phyloP scores from a whole-genome alignment of 306 rosid species.

The Myrica gale region DNA sequence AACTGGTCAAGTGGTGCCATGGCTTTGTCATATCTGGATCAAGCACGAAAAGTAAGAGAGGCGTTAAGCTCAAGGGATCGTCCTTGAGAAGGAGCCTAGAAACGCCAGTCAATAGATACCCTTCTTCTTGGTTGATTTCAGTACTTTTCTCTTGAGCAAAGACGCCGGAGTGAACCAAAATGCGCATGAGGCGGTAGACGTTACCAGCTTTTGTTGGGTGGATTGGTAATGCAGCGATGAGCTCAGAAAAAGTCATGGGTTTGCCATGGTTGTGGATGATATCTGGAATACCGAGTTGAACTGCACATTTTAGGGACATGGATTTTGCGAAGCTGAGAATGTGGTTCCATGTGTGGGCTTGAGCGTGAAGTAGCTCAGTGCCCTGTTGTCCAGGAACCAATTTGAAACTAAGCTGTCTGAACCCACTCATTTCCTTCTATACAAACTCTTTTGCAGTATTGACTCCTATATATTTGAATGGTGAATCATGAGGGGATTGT shows the following conservation, averaged over 20 bases:
- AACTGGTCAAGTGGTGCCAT: conserved; percentile 6
- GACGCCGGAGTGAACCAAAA: conserved; percentile 31
- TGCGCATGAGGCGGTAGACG: conserved; percentile 34
- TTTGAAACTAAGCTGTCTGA: background rate
- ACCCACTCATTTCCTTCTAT: background rate
- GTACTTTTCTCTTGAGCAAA: background rate
- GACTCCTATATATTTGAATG: too few species aligned
- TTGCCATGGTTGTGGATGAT: conserved; percentile 34
- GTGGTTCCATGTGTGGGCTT: conserved; percentile 26
- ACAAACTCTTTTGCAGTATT: too few species aligned
- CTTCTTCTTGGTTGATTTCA: conserved; percentile 2
- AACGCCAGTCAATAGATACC: conserved; percentile 19
- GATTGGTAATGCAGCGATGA: conserved; percentile 13
- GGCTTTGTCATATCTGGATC: conserved; percentile 7
- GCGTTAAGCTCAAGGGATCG: background rate
- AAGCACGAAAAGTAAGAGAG: conserved; percentile 3
- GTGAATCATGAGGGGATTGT: too few species aligned
- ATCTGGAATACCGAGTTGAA: conserved; percentile 35
- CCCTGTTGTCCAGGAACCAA: background rate
- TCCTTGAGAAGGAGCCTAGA: conserved; percentile 26
- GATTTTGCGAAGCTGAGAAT: conserved; percentile 14
- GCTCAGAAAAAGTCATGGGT: conserved; percentile 27
- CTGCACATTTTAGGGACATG: conserved; percentile 39
- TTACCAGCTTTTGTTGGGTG: conserved; percentile 22
- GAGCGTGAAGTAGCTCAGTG: conserved; percentile 22